Percentiles rank a stretch among this genome's conserved stretches.
phyloP scores from a whole-genome alignment of 164 flowering plant species.

The Aristolochia fimbriata region DNA sequence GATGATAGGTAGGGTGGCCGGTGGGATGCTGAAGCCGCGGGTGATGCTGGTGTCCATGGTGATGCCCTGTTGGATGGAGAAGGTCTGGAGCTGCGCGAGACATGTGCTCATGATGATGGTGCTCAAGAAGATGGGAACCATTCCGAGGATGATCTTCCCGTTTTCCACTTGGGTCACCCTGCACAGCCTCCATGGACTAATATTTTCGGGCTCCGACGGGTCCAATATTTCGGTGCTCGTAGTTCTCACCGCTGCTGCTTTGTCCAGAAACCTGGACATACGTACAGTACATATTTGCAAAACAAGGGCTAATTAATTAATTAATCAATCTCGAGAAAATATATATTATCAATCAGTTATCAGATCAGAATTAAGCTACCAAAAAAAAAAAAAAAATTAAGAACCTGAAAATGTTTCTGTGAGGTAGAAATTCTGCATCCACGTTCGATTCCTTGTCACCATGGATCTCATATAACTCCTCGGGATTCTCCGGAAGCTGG shows the following conservation, averaged over 20 bases:
- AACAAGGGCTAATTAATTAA: too few relatives aligned
- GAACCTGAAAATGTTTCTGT: conserved; percentile 44
- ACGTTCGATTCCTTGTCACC: conserved; percentile 34
- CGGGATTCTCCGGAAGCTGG: conserved; percentile 30
- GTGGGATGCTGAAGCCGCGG: conserved; percentile 30
- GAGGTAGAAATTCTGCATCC: conserved; percentile 44
- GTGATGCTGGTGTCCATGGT: conserved; percentile 41
- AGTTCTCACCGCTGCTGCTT: conserved; percentile 37
- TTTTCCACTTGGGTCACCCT: conserved; percentile 49
- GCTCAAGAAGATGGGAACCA: conserved; percentile 41
- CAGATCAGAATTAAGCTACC: background rate
- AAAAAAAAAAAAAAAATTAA: background rate
- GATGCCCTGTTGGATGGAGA: conserved; percentile 47
- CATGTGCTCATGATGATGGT: conserved; percentile 51
- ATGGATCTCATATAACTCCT: conserved; percentile 47
- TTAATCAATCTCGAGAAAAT: too few relatives aligned
- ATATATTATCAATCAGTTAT: too few relatives aligned
- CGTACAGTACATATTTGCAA: too few relatives aligned
- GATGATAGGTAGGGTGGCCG: conserved; percentile 44
- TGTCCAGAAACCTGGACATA: conserved; percentile 38
- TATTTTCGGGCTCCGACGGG: conserved; percentile 1
- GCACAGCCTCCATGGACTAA: conserved; percentile 43
- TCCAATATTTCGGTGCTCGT: conserved; percentile 3
- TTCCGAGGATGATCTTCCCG: conserved; percentile 34
- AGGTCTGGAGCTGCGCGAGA: conserved; percentile 55